Evolutionary conservation across 2,329 filamentous ascomycete species (phyloP), one percentile per base, ranked within the genome.

Genomic region (Hymenotorrendiella dingleyae): DNA sequence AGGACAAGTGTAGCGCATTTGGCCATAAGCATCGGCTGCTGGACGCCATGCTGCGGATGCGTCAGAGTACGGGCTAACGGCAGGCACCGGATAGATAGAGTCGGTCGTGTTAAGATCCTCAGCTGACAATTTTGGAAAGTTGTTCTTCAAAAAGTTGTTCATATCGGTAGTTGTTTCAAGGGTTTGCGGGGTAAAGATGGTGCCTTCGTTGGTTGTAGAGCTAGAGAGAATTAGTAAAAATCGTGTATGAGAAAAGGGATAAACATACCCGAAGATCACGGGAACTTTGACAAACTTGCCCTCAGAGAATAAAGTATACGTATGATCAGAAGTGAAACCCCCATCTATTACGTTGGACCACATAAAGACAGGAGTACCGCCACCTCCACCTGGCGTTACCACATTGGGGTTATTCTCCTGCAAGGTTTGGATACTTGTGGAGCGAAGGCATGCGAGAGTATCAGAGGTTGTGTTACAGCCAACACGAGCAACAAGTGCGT

Each of bases 1-100:
- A 0, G 80, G 77, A 50, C 82, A 86, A 51, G 69, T 79, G 60
- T 84, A 84, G 4, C 79, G 69, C 52, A 83, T 68, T 49, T 85
- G 79, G 12, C 80, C 80, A 50, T 83, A 82, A 4, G 71, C 76
- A 33, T 75, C 70, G 45, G 70, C 67, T 1, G 71, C 67, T 40
- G 79, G 73, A 1, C 71, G 70, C 76, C 78, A 85, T 61, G 73
- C 82, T 24, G 65, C 62, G 2, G 76, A 74, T 1, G 64, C 55
- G 36, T 61, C 59, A 0, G 76, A 81, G 4, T 59, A 61, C 0
- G 62, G 64, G 28, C 65, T 56, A 33, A 27, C 9, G 2, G 29
- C 14, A 4, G 69, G 62, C 23, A 65, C 53, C 23, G 80, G 74
- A 55, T 82, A 86, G 16, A 78, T 62, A 1, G 54, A 35, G 55